Conservation (phyloP, 345 rosid genomes). For the Anastatica hierochuntica region DNA sequence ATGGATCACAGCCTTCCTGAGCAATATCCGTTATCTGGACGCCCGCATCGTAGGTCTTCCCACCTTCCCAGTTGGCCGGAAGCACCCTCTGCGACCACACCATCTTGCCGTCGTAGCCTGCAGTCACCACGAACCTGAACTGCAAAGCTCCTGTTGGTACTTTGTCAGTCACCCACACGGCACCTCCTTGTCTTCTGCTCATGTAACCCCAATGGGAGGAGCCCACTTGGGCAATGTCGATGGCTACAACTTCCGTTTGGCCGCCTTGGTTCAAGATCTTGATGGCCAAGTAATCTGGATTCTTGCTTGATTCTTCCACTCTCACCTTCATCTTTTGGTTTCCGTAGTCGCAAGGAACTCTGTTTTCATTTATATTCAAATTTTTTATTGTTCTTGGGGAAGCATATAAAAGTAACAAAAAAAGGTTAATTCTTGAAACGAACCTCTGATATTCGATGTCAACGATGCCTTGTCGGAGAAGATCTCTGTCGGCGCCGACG, state of each 20-base stretch:
- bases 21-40: conserved; percentile 74
- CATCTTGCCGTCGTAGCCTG: conserved; percentile 82
- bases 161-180: conserved; percentile 65
- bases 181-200: conserved; percentile 65
- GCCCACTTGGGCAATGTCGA: conserved; percentile 69
- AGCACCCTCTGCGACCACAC: conserved; percentile 63
- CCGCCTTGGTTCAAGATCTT: conserved; percentile 85
- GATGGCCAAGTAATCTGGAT: conserved; percentile 61
- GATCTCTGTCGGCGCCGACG: conserved; percentile 32
- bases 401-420: too few species aligned
- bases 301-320: conserved; percentile 84
- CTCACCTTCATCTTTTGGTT: conserved; percentile 56
- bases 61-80: conserved; percentile 61
- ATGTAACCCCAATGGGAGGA: conserved; percentile 61
- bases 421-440: too few species aligned
- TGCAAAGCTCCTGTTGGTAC: conserved; percentile 70
- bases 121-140: conserved; percentile 61
- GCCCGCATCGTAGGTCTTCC: conserved; percentile 55
- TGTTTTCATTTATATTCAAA: conserved; percentile 28
- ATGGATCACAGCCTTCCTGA: conserved; percentile 68
- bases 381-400: too few species aligned
- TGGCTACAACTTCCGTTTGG: conserved; percentile 73
- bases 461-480: conserved; percentile 50
- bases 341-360: conserved; percentile 78
- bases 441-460: conserved; percentile 83